Percentiles rank a stretch among this genome's conserved stretches.
Evolutionary conservation across 257 asterid genomes (phyloP).

Genomic region (Solanum chilense): DNA sequence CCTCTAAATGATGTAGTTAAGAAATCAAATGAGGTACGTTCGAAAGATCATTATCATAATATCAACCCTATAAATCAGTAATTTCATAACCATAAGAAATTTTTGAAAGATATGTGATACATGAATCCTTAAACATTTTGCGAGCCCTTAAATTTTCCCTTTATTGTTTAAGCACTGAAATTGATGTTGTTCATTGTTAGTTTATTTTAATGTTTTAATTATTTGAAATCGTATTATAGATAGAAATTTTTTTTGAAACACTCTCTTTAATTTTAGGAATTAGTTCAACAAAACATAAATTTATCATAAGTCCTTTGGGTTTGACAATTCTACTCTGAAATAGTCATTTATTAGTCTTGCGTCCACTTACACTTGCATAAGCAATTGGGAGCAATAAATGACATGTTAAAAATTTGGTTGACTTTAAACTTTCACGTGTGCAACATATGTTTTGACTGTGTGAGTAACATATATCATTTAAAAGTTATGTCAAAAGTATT

Average conservation of each 20-base stretch:
- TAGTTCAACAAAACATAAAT: neutral
- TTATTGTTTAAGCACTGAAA: neutral
- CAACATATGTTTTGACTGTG: neutral
- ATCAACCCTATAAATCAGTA: neutral
- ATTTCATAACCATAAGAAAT: neutral
- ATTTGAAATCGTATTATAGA: too few species aligned
- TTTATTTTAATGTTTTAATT: too few species aligned
- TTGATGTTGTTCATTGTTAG: neutral
- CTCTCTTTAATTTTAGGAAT: neutral
- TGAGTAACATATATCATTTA: neutral
- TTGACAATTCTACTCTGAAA: too few species aligned
- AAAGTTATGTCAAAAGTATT: neutral
- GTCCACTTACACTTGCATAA: neutral
- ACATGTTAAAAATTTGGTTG: neutral
- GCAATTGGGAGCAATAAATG: neutral
- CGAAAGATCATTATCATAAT: neutral
- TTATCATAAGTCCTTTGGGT: neutral
- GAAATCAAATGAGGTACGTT: neutral
- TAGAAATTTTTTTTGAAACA: too few species aligned
- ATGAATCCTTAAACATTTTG: neutral
- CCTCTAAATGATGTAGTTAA: neutral
- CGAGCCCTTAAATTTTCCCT: neutral
- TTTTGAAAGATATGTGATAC: neutral
- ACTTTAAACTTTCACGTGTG: neutral
- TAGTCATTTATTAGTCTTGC: neutral